Base-by-base conservation (phyloP, 1,284 basidiomycete species). In the Coriolopsis trogii region DNA sequence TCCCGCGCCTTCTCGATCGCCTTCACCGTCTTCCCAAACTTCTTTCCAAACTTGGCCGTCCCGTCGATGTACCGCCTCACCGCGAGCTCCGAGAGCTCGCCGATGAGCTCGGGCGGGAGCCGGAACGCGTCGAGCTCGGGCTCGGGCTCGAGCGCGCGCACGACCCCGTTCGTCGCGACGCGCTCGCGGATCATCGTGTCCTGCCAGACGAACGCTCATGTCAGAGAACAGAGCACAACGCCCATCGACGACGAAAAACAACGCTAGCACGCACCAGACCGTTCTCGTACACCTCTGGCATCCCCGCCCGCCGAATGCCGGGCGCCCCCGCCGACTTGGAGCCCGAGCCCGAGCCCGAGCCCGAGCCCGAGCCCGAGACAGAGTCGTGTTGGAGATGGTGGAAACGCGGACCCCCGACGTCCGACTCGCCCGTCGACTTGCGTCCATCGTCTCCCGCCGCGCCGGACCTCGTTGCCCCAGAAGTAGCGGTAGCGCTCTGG, bases 161-260 rank as follows among this genome's bases (percentile, higher is more conserved):
- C 69, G 16, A 75, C 69, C 13, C 87, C 87, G 3, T 72, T 70
- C 1, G 79, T 76, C 6, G 80, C 78, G 16, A 90, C 79, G 4
- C 88, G 75, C 64, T 91, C 87, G n/a, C 88, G 78, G 54, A 91
- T 88, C 81, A 90, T 89, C 46, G 77, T 72, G 49, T 75, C 72
- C 46, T 65, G 63, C 68, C 50, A 25, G 40, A n/a, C n/a, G n/a
- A n/a, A n/a, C n/a, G n/a, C n/a, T n/a, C n/a, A 5, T 15, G 13
- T 33, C 9, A 33, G 31, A 33, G 15, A 33, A 13, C 6, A 5
- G 16, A 15, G 7, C 31, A 15, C 6, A 33, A 15, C 13, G 13
- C n/a, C n/a, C n/a, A n/a, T n/a, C n/a, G n/a, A n/a, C n/a, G n/a
- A n/a, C n/a, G n/a, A n/a, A n/a, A n/a, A n/a, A n/a, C n/a, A n/a